Base-by-base conservation (phyloP, 2,329 filamentous ascomycete genomes). In the Aspergillus luchuensis region DNA sequence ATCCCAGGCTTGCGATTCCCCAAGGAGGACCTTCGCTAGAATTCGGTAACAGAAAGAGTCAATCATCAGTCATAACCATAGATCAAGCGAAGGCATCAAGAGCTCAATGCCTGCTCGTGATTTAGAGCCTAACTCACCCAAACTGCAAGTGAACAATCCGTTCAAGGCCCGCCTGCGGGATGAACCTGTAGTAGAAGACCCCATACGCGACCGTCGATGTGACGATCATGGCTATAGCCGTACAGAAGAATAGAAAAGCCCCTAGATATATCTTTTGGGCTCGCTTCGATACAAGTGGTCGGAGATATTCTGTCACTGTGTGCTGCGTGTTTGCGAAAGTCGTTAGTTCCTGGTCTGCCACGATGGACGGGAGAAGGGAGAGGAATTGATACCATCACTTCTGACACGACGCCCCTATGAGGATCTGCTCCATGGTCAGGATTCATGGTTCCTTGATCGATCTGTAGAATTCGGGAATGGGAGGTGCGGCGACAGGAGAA, bases 161-260 rank as follows among this genome's bases (percentile, higher is more conserved):
- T 62, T 83, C 78, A 62, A 90, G 81, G 57, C 86, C 85, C 65
- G 88, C 84, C 56, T 85, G 83, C 0, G 89, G 89, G 21, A 91
- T 85, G 76, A 87, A 90, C 63, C 82, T 83, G 74, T 84, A 82
- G 78, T 91, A 91, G 77, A 91, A 91, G 17, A 88, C 76, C 38
- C 80, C 79, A 71, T 91, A 91, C 36, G 87, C 86, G 41, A 85
- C 70, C 6, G 83, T 76, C 5, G 89, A 87, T 19, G 87, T 73
- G 39, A 79, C 81, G 47, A 89, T 76, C 54, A 91, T 82, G 43
- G 84, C 65, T 15, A 83, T 66, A 3, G 84, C 83, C 21, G 86
- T 80, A 54, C 78, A 65, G 49, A 84, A 71, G 64, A 87, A 78
- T 23, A 89, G 79, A 13, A 83, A 64, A 13, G 82, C 85, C 60